Evolutionary conservation across 495 filamentous ascomycete genomes (phyloP), one percentile per base, ranked within the genome.

Genomic region (Xylaria curta): DNA sequence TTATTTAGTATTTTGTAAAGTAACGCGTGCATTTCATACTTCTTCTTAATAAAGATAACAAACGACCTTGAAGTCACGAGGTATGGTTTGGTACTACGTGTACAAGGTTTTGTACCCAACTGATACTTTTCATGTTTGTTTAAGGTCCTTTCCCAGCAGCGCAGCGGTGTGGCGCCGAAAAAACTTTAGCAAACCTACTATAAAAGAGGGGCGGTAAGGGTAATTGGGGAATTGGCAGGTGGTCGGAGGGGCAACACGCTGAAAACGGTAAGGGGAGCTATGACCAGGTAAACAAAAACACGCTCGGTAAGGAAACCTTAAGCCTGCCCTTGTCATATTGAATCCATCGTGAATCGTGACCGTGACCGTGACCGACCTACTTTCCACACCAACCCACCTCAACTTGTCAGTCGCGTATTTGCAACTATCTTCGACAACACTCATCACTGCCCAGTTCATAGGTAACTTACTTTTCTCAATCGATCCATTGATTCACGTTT

Each of bases 241-340:
- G 62, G 75, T 79, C 66, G 77, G 72, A 70, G 75, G 75, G 77
- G 66, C 77, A 79, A 79, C 77, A 8, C 17, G 12, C 13, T 26
- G 3, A 51, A 60, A 71, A 66, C 28, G 36, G 53, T 17, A 67
- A 46, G 58, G 60, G 59, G 60, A 77, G 75, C 77, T 79, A 73
- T 70, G 77, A 73, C 75, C 77, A 70, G 15, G 68, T 74, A 79
- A 77, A 79, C 76, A 77, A 76, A 68, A 77, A 79, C 69, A 79
- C 77, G 76, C 38, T 44, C 65, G 63, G 56, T 56, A 72, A 73
- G 60, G 73, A 63, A 63, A 68, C 69, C 73, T 38, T 60, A 60
- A 60, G 17, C 58, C 33, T 5, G 17, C 33, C 46, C 62, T 51
- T 38, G 63, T 68, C 69, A 64, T 70, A 67, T 63, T 64, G 47